These are phyloP conservation scores for Candida oleophila DNA, from an alignment of 805 yeast species.

Conservation along the genomic window DNA sequence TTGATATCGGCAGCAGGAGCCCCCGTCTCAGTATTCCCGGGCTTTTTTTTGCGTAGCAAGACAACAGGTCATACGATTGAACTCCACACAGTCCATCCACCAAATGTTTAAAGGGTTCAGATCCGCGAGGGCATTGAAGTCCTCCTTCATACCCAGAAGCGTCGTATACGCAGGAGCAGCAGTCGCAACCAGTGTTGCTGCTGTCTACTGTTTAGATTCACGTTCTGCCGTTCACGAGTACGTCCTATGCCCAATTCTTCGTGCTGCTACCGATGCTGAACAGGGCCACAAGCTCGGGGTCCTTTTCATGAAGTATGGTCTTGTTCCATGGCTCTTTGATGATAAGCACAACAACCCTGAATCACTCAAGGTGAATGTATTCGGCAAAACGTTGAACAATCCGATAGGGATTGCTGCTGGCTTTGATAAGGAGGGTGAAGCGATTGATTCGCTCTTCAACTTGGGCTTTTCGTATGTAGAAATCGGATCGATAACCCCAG, in stretches of 20 bases:
- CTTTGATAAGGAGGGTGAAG: constrained; percentile 90
- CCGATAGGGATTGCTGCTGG: constrained; percentile 97
- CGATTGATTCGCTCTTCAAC: constrained; percentile 74
- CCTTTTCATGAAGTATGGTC: constrained; percentile 62
- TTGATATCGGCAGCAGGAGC: too few relatives aligned
- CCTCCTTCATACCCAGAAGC: constrained; percentile 16
- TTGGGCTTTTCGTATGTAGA: constrained; percentile 89
- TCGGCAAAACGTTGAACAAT: constrained; percentile 63
- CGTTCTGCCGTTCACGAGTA: constrained; percentile 83
- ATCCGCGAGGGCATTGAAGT: background rate
- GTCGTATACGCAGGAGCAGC: constrained; percentile 15
- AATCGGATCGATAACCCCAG: constrained; percentile 90
- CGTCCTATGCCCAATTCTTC: constrained; percentile 71
- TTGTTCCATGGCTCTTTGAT: constrained; percentile 59
- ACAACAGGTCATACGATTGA: background rate
- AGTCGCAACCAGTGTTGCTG: constrained; percentile 34
- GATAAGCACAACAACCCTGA: constrained; percentile 46
- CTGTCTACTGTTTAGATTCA: constrained; percentile 66
- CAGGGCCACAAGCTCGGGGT: constrained; percentile 79
- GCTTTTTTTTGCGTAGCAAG: background rate
- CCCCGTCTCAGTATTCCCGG: too few relatives aligned
- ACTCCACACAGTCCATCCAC: background rate
- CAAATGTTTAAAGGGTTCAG: constrained; percentile 1
- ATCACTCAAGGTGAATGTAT: constrained; percentile 58
- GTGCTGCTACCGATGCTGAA: constrained; percentile 78